Conservation (phyloP, 2,329 filamentous ascomycete species). For the Alternaria brassicicola region DNA sequence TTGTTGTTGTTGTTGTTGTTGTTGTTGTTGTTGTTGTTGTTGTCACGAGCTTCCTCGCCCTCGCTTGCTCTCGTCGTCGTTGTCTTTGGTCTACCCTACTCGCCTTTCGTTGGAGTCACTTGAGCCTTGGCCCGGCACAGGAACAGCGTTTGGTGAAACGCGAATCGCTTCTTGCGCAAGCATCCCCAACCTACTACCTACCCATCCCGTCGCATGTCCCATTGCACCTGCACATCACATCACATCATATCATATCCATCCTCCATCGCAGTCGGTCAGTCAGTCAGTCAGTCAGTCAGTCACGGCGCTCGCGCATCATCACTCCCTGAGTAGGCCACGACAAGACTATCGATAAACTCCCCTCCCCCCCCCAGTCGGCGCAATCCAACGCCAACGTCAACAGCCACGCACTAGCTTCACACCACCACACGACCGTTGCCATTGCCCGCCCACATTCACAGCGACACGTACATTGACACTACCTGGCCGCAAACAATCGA, state of each 20-base stretch:
- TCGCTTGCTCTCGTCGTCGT: background rate
- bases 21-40: no score
- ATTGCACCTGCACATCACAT: background rate
- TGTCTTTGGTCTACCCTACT: background rate
- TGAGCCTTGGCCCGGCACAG: constrained; percentile 14
- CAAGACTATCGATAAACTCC: constrained; percentile 14
- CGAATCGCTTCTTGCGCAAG: constrained; percentile 32
- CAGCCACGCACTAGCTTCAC: constrained; percentile 7
- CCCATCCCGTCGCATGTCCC: constrained; percentile 1
- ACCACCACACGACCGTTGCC: background rate
- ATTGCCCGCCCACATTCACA: constrained; percentile 3
- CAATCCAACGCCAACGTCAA: constrained; percentile 9
- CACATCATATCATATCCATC: background rate
- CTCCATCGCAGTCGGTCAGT: background rate
- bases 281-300: background rate
- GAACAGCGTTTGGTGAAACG: constrained; percentile 46
- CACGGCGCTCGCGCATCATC: constrained; percentile 4
- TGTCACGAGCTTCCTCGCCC: background rate
- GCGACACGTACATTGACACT: background rate
- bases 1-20: no score
- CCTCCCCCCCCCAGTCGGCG: constrained; percentile 6
- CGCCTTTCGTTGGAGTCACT: constrained; percentile 12
- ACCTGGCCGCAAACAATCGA: constrained; percentile 5
- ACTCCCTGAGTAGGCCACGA: constrained; percentile 3
- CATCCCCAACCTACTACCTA: constrained; percentile 7